Base-by-base conservation (phyloP, 2,329 filamentous ascomycete genomes). In the Bertia moriformis region DNA sequence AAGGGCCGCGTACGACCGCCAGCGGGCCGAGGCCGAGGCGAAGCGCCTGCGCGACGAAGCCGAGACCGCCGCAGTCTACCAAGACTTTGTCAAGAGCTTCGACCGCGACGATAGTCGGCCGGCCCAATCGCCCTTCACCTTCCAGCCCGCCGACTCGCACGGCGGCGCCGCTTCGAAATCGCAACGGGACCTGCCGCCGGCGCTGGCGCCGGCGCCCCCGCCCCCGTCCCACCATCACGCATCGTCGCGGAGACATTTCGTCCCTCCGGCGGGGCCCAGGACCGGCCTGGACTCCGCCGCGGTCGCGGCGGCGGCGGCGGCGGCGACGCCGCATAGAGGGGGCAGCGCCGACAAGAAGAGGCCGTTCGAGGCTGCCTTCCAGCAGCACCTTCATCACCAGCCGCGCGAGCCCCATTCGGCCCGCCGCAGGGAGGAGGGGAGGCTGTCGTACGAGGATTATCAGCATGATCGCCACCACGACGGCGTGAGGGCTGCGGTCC, bases 21-120 rank as follows among this genome's bases (percentile, higher is more conserved):
- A 76, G 44, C 71, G 73, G 53, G 70, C 69, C 35, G 73, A 76
- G 53, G 72, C 71, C 20, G 72, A 78, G 58, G 72, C 70, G 20
- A 78, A 78, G 56, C 67, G 69, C 36, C 62, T 63, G 44, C 65
- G 71, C 39, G 73, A 76, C 50, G 65, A 70, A 54, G 70, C 67
- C 40, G 73, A 77, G 54, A 76, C 70, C 32, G 71, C 69, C 18
- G 71, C 70, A 4, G 72, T 71, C 2, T 66, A 75, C 43, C 65
- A 71, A 44, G 71, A 74, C 43, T 27, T 27, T 27, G 22, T 91
- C 41, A 89, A 89, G 58, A 86, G 71, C 40, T 83, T 84, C 49
- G 78, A 77, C 35, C 65, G 71, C 43, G 73, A 78, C 27, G 70
- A 71, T 18, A 65, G 54, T 60, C 18, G 51, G 49, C 27, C 43